Conservation (phyloP, 2,329 filamentous ascomycete species). For the Zymoseptoria crescenta region DNA sequence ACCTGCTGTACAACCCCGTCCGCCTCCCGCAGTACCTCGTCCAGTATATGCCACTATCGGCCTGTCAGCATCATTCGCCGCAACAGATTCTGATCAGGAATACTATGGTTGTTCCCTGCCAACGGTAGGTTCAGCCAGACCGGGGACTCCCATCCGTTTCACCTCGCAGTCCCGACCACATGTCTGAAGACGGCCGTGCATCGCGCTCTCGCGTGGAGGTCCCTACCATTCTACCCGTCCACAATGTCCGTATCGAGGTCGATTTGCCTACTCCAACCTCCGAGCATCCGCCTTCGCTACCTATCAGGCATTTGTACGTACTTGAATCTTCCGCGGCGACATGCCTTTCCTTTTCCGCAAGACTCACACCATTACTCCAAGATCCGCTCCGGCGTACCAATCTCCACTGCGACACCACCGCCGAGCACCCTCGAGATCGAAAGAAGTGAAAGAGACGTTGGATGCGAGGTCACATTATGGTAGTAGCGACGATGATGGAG, state of each 20-base stretch:
- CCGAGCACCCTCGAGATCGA: conserved; percentile 52
- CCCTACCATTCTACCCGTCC: conserved; percentile 33
- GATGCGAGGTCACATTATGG: conserved; percentile 82
- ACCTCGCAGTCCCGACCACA: neutral
- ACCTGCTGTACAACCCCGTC: neutral
- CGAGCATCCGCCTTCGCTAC: conserved; percentile 25
- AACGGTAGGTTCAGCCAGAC: neutral
- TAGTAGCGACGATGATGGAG: conserved; percentile 75
- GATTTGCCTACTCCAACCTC: conserved; percentile 26
- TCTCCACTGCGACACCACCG: conserved; percentile 59
- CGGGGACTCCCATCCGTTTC: neutral
- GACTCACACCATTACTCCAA: conserved; percentile 29
- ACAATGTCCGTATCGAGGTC: conserved; percentile 43
- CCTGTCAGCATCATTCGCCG: neutral
- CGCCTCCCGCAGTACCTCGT: too few relatives aligned
- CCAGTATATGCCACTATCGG: too few relatives aligned
- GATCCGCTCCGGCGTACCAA: conserved; percentile 51
- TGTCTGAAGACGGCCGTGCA: neutral
- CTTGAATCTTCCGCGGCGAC: neutral
- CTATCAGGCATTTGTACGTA: conserved; percentile 44
- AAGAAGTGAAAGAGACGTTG: conserved; percentile 75
- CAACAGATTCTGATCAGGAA: neutral
- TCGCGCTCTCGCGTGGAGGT: conserved; percentile 9
- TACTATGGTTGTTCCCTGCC: neutral
- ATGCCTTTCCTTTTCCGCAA: neutral